phyloP scores from a whole-genome alignment of 2,329 filamentous ascomycete genomes.

The Ascomycota sp. region DNA sequence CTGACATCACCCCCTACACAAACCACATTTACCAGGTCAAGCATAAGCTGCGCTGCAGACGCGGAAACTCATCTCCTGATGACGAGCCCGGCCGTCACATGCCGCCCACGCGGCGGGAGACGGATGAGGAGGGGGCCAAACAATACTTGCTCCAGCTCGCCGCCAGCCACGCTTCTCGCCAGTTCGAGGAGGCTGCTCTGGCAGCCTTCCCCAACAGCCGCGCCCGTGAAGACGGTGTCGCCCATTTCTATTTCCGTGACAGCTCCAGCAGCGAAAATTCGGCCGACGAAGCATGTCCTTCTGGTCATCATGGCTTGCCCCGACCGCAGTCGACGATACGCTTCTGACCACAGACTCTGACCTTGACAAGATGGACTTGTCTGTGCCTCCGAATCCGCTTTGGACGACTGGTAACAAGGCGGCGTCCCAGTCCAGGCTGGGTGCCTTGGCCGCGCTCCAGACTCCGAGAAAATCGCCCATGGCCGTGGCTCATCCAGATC shows the following conservation, averaged over 20 bases:
- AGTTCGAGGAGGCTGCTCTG: conserved; percentile 57
- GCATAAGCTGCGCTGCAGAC: conserved; percentile 15
- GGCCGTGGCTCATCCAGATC: conserved; percentile 7
- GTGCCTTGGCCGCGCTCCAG: conserved; percentile 6
- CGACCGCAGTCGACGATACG: too few relatives aligned
- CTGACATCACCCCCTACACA: conserved; percentile 46
- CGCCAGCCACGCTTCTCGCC: conserved; percentile 58
- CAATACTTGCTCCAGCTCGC: conserved; percentile 63
- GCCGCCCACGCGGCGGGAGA: conserved; percentile 36
- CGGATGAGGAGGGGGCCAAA: conserved; percentile 54
- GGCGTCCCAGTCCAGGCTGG: conserved; percentile 7
- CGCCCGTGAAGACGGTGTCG: conserved; percentile 46
- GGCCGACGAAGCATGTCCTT: conserved; percentile 15
- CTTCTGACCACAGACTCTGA: conserved; percentile 19
- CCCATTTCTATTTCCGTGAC: conserved; percentile 49
- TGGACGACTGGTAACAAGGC: conserved; percentile 19
- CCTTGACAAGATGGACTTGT: conserved; percentile 21
- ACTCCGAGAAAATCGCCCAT: conserved; percentile 6
- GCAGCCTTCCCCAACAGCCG: conserved; percentile 58
- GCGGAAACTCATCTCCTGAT: conserved; percentile 10
- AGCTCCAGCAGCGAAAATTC: conserved; percentile 37
- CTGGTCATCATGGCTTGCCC: too few relatives aligned
- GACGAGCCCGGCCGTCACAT: conserved; percentile 11
- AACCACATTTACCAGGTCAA: conserved; percentile 35
- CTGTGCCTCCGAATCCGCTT: conserved; percentile 18